phyloP scores from a whole-genome alignment of 2,329 filamentous ascomycete species.

The Sporothrix phasma region DNA sequence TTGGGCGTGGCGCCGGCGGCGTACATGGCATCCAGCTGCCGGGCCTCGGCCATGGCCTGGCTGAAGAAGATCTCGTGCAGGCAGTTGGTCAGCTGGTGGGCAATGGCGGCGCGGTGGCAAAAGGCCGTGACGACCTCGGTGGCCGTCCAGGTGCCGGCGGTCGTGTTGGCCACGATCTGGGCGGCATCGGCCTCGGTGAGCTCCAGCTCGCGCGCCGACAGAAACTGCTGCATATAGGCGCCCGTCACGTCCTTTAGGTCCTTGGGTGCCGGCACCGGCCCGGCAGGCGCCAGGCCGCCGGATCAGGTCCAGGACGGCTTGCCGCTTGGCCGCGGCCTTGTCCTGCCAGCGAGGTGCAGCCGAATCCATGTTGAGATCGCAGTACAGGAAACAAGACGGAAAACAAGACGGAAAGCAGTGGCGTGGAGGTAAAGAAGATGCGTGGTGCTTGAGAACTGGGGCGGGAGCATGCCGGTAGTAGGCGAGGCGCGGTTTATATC shows the following conservation, averaged over 20 bases:
- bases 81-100: constrained; percentile 30
- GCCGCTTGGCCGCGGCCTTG: constrained; percentile 12
- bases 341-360: constrained; percentile 8
- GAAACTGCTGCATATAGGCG: constrained; percentile 9
- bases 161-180: constrained; percentile 5
- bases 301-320: constrained; percentile 12
- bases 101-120: constrained; percentile 16
- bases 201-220: constrained; percentile 10
- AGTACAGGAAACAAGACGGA: neutral
- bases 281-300: constrained; percentile 8
- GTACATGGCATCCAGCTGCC: constrained; percentile 27
- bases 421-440: neutral
- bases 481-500: neutral
- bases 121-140: constrained; percentile 14
- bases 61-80: constrained; percentile 33
- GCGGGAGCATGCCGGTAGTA: neutral
- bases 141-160: constrained; percentile 8
- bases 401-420: neutral
- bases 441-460: neutral
- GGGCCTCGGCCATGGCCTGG: constrained; percentile 25
- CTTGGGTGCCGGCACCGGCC: constrained; percentile 1
- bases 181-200: constrained; percentile 8
- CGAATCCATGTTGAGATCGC: constrained; percentile 8
- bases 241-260: constrained; percentile 13
- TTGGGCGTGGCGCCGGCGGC: constrained; percentile 23